phyloP scores from a whole-genome alignment of 495 filamentous ascomycete species.

The Tuber umbilicatum region DNA sequence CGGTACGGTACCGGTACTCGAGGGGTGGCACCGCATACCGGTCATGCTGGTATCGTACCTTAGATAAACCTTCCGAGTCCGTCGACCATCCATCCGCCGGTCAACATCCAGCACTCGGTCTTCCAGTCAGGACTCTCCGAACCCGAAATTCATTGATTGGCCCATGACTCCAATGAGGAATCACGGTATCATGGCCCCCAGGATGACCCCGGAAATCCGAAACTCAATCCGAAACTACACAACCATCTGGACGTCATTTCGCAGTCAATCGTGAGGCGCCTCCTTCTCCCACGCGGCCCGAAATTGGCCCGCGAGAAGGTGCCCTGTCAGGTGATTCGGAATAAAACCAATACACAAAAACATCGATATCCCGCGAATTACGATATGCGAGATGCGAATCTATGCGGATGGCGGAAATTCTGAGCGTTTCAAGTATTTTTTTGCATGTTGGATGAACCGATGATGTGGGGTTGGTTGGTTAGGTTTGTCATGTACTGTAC shows the following conservation, averaged over 20 bases:
- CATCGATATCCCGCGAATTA: not conserved
- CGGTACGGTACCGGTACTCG: too few species aligned
- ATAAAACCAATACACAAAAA: not conserved
- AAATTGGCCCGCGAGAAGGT: not conserved
- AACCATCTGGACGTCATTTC: not conserved
- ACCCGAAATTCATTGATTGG: not conserved
- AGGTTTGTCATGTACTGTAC: not conserved
- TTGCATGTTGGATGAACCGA: not conserved
- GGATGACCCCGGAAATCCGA: not conserved
- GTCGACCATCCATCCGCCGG: too few species aligned
- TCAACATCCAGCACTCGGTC: not conserved
- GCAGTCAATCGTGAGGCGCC: not conserved
- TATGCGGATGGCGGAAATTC: not conserved
- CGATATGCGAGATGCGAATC: not conserved
- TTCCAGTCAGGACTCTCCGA: not conserved
- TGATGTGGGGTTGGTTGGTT: not conserved
- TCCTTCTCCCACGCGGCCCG: not conserved
- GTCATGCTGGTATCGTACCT: not conserved
- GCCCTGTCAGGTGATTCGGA: not conserved
- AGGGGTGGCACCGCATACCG: too few species aligned
- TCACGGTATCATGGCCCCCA: not conserved
- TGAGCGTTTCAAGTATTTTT: not conserved
- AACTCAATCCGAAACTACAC: not conserved
- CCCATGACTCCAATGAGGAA: not conserved
- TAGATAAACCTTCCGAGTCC: not conserved